phyloP scores from a whole-genome alignment of 306 rosid species.

The Quercus aquifolioides region DNA sequence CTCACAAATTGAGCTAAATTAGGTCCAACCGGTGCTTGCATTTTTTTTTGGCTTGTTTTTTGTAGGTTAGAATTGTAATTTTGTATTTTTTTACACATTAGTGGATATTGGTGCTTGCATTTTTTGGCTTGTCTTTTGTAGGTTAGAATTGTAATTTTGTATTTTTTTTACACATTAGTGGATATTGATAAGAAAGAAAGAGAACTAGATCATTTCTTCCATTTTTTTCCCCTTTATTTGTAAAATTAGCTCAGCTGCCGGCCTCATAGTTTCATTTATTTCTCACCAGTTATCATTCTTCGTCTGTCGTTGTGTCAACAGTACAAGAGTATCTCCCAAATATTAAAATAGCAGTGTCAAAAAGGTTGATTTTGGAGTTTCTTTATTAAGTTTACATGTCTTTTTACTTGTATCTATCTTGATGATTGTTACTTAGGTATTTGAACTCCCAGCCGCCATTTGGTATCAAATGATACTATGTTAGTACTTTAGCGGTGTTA shows the following conservation, averaged over 20 bases:
- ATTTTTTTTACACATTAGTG: background rate
- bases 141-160: slow-evolving; percentile 6
- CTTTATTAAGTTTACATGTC: background rate
- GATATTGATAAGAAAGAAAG: slow-evolving; percentile 1
- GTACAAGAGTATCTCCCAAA: background rate
- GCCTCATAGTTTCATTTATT: background rate
- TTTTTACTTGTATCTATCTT: background rate
- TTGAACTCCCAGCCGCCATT: no score
- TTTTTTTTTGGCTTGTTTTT: background rate
- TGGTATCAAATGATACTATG: no score
- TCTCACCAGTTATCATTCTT: background rate
- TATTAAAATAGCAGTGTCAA: background rate
- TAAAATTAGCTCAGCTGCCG: background rate
- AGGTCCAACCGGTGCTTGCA: slow-evolving; percentile 2
- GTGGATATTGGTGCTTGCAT: background rate
- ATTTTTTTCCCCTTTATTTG: background rate
- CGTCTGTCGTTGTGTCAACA: background rate
- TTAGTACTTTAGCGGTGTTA: no score
- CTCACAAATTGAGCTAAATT: slow-evolving; percentile 49
- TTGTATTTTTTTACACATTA: background rate
- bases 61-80: slow-evolving; percentile 6
- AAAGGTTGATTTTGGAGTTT: background rate
- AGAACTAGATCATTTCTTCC: background rate
- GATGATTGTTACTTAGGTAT: background rate
- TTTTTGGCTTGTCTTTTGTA: background rate